Evolutionary conservation across 306 rosid species (phyloP).

Genomic region (Lagenaria siceraria): DNA sequence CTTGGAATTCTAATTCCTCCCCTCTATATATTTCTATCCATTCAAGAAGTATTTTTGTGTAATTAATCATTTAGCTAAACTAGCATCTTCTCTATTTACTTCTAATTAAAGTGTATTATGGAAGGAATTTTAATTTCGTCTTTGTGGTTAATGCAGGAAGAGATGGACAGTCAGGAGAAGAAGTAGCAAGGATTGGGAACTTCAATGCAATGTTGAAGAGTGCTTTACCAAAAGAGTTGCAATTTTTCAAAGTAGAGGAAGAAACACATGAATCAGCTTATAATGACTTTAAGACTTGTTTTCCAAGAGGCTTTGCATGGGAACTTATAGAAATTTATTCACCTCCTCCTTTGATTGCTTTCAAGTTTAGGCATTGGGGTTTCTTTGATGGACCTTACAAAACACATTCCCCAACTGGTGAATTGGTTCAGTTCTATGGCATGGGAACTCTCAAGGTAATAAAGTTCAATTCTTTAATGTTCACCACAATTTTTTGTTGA

Average conservation of each 20-base stretch:
- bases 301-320: background rate
- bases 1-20: no score
- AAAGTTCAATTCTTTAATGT: no score
- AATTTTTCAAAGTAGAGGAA: background rate
- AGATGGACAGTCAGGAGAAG: background rate
- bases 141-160: background rate
- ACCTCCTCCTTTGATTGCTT: background rate
- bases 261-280: background rate
- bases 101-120: no score
- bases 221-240: background rate
- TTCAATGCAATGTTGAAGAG: background rate
- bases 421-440: constrained; percentile 51
- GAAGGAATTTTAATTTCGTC: no score
- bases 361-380: background rate
- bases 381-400: constrained; percentile 66
- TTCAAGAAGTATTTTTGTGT: no score
- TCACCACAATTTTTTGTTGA: no score
- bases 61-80: no score
- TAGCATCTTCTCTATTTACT: no score
- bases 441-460: constrained; percentile 48
- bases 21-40: no score
- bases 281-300: background rate
- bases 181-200: background rate
- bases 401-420: constrained; percentile 45
- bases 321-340: background rate